Evolutionary conservation across 805 yeast genomes (phyloP).

Genomic region (Barnettozyma botsteinii): DNA sequence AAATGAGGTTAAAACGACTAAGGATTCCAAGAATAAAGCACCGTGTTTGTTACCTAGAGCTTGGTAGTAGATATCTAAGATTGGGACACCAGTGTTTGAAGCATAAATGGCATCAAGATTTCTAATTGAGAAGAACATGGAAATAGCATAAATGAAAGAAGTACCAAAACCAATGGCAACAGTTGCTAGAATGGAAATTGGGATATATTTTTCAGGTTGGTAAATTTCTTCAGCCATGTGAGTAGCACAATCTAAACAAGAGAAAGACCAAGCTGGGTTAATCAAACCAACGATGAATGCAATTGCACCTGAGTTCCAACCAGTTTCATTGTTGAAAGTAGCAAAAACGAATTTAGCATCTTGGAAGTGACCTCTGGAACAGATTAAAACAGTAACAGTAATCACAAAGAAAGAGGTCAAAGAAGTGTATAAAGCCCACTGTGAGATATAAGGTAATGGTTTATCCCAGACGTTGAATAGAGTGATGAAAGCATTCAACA

Average conservation of each 20-base stretch:
- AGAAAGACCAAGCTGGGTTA: conserved; percentile 63
- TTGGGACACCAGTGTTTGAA: conserved; percentile 52
- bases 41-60: conserved; percentile 47
- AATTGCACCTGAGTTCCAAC: conserved; percentile 51
- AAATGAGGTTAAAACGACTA: conserved; percentile 47
- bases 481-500: conserved; percentile 37
- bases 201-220: conserved; percentile 48
- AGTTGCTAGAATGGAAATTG: conserved; percentile 53
- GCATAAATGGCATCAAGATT: conserved; percentile 42
- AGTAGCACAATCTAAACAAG: conserved; percentile 62
- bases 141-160: conserved; percentile 41
- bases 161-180: conserved; percentile 60
- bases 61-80: conserved; percentile 55
- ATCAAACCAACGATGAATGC: conserved; percentile 59
- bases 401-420: conserved; percentile 45
- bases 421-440: conserved; percentile 44
- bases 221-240: conserved; percentile 65
- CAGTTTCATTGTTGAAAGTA: conserved; percentile 48
- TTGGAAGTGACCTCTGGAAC: conserved; percentile 46
- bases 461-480: conserved; percentile 43
- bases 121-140: conserved; percentile 52
- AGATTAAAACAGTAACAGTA: conserved; percentile 45
- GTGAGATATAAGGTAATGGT: conserved; percentile 43
- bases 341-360: conserved; percentile 45
- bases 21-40: conserved; percentile 43